Conservation (phyloP, 2,329 filamentous ascomycete genomes). For the Colletotrichum kahawae region DNA sequence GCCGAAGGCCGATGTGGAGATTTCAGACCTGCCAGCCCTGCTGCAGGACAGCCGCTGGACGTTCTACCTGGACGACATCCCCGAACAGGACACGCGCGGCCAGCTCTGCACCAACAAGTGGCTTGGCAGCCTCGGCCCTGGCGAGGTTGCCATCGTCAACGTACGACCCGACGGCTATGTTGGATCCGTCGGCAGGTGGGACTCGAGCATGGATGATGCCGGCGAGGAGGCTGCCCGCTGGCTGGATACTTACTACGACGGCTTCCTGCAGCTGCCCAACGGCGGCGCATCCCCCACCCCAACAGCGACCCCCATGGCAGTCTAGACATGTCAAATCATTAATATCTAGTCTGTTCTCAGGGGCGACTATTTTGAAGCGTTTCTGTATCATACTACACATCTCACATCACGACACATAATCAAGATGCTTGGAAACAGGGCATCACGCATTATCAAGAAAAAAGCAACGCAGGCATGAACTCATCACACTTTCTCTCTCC, state of each 20-base stretch:
- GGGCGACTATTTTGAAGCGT: background rate
- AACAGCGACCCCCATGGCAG: conserved; percentile 10
- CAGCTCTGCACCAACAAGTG: conserved; percentile 70
- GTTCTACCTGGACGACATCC: conserved; percentile 72
- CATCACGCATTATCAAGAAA: background rate
- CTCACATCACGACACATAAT: conserved; percentile 14
- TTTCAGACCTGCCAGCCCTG: conserved; percentile 65
- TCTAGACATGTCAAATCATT: background rate
- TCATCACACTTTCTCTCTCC: conserved; percentile 16
- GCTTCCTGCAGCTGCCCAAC: conserved; percentile 56
- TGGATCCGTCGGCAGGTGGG: conserved; percentile 64
- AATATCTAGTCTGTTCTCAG: background rate
- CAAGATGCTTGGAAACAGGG: background rate
- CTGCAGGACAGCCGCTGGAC: conserved; percentile 73
- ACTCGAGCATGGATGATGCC: conserved; percentile 53
- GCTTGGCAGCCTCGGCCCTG: conserved; percentile 62
- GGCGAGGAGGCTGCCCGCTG: conserved; percentile 58
- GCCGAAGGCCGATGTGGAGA: conserved; percentile 67
- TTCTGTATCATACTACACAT: conserved; percentile 7
- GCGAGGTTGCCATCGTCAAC: conserved; percentile 68
- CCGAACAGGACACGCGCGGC: conserved; percentile 58
- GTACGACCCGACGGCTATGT: conserved; percentile 79
- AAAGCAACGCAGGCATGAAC: conserved; percentile 13
- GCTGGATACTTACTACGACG: conserved; percentile 59
- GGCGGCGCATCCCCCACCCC: conserved; percentile 6